These are phyloP conservation scores for Arthrobotrys entomopaga DNA, from an alignment of 2,329 filamentous ascomycete genomes.

Conservation along the genomic window DNA sequence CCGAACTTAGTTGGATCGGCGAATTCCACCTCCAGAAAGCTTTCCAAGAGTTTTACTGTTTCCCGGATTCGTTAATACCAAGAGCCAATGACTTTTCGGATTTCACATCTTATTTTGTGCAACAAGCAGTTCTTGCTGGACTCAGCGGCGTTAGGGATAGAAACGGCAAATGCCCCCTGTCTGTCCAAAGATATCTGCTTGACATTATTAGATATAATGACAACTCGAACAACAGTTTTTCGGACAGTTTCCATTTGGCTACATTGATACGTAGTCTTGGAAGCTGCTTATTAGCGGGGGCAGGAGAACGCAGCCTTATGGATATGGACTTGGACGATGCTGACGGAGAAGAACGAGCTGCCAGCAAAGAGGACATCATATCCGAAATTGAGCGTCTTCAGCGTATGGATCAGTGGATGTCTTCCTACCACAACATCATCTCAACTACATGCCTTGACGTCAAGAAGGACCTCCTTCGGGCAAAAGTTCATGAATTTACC, in stretches of 20 bases:
- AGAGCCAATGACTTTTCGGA: slow-evolving; percentile 91
- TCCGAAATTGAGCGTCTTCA: slow-evolving; percentile 75
- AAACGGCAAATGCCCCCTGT: slow-evolving; percentile 78
- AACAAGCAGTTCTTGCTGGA: slow-evolving; percentile 82
- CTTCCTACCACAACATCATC: slow-evolving; percentile 73
- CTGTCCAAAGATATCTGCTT: slow-evolving; percentile 83
- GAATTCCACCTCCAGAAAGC: slow-evolving; percentile 84
- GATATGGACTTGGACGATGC: slow-evolving; percentile 63
- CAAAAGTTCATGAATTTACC: slow-evolving; percentile 53
- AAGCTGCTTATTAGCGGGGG: slow-evolving; percentile 64
- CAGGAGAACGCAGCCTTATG: slow-evolving; percentile 65
- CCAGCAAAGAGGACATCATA: slow-evolving; percentile 65
- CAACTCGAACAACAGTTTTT: slow-evolving; percentile 86
- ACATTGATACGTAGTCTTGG: slow-evolving; percentile 75
- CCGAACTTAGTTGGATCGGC: slow-evolving; percentile 78
- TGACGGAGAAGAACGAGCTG: slow-evolving; percentile 62
- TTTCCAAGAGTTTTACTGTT: slow-evolving; percentile 89
- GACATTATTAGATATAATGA: slow-evolving; percentile 94
- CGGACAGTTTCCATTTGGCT: slow-evolving; percentile 88
- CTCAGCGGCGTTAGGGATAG: slow-evolving; percentile 80
- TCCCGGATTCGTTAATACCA: slow-evolving; percentile 79
- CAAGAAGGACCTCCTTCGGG: slow-evolving; percentile 56
- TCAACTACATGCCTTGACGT: slow-evolving; percentile 69
- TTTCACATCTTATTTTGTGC: slow-evolving; percentile 83
- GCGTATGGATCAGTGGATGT: slow-evolving; percentile 75